phyloP scores from a whole-genome alignment of 116 monocot genomes.

The Posidonia oceanica region DNA sequence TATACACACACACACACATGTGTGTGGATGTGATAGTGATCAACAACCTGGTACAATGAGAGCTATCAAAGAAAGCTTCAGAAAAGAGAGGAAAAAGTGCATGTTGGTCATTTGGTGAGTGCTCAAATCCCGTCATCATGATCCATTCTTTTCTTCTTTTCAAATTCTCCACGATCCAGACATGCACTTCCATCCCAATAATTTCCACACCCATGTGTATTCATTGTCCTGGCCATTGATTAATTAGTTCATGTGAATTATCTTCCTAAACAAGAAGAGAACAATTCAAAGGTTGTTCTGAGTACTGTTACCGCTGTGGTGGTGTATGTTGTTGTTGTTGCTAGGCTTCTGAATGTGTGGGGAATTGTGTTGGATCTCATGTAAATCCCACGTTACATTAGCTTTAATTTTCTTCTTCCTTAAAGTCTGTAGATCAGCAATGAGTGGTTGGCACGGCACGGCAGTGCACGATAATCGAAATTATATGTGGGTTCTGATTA shows the following conservation, averaged over 20 bases:
- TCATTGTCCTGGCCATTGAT: not conserved
- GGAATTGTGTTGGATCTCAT: conserved; percentile 2
- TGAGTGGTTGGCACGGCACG: conserved; percentile 7
- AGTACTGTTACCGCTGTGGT: not conserved
- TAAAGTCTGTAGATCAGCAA: not conserved
- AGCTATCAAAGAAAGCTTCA: not conserved
- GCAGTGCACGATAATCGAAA: not conserved
- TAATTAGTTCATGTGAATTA: not conserved
- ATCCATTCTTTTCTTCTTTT: not conserved
- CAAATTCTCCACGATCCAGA: not conserved
- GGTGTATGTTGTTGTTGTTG: not conserved
- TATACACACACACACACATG: no score
- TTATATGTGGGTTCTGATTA: not conserved
- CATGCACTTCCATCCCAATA: not conserved
- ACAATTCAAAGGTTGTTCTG: no score
- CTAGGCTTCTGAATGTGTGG: not conserved
- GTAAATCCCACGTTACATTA: conserved; percentile 1
- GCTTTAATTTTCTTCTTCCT: not conserved
- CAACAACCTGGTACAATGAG: not conserved
- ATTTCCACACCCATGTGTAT: not conserved
- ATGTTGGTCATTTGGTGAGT: no score
- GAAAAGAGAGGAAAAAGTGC: no score
- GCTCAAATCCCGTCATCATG: no score
- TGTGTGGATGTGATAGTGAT: not conserved
- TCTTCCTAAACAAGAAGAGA: not conserved